Evolutionary conservation across 352 stramenopile genomes (phyloP).

Genomic region (Phytophthora tentaculata): DNA sequence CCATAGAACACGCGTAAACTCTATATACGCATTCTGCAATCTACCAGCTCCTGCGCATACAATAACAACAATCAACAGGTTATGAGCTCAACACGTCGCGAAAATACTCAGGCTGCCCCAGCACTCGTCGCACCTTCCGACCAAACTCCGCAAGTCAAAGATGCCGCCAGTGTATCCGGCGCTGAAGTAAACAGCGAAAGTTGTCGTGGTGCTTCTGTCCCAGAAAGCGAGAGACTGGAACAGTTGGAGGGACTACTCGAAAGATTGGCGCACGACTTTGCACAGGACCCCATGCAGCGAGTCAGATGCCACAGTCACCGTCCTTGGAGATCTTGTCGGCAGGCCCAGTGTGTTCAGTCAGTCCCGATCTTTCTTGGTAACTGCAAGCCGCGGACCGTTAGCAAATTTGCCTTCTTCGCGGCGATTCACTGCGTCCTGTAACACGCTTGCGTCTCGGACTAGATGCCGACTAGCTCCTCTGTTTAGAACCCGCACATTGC

Average conservation of each 20-base stretch:
- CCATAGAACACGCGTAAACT: not conserved
- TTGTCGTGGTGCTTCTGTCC: not conserved
- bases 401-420: too few species aligned
- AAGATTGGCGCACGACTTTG: not conserved
- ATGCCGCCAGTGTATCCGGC: not conserved
- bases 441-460: too few species aligned
- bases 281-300: not conserved
- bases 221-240: not conserved
- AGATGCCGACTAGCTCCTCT: too few species aligned
- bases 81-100: not conserved
- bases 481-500: too few species aligned
- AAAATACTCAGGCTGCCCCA: not conserved
- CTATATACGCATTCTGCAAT: not conserved
- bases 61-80: not conserved
- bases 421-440: too few species aligned
- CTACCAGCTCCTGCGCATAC: not conserved
- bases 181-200: not conserved
- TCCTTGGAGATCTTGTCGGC: not conserved
- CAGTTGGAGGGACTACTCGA: not conserved
- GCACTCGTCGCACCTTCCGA: not conserved
- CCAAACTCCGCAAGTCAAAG: not conserved
- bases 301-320: not conserved
- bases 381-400: too few species aligned
- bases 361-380: too few species aligned
- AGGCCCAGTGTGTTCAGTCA: not conserved